Evolutionary conservation across 2,329 filamentous ascomycete species (phyloP), one percentile per base, ranked within the genome.

Genomic region (Penicillium olsonii): DNA sequence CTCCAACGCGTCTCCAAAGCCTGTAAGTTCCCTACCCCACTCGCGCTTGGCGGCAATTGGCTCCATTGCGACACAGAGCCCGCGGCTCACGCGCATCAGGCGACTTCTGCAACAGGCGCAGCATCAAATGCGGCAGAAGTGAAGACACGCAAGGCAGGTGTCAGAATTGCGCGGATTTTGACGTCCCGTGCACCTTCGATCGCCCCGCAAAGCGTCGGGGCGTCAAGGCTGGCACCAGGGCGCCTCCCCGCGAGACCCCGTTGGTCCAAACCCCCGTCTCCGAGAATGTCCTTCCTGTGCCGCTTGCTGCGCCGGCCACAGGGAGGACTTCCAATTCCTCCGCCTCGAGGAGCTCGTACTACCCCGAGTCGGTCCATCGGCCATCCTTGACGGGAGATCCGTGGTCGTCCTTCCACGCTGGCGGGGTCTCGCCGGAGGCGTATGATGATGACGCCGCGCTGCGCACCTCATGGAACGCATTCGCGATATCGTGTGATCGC

Each of bases 121-220:
- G 72, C 56, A 78, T 78, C 17, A 68, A 73, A 46, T 79, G 77
- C 56, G 65, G 65, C 38, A 68, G 65, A 14, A 68, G 64, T 48
- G 59, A 59, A 6, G 68, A 71, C 38, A 39, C 53, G 65, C 71
- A 57, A 53, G 60, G 62, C 26, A 65, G 70, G 45, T 80, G 78
- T 60, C 74, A 78, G 61, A 80, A 77, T 43, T 79, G 77, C 62
- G 65, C 67, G 20, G 75, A 80, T 53, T 81, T 79, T 57, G 72
- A 69, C 41, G 71, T 78, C 39, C 59, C 67, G n/a, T 81, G 78
- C 60, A 78, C 74, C 12, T 79, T 75, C 59, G 66, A 75, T 39
- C 68, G 76, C 24, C 75, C 75, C 6, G 68, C 68, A 11, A 72
- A 75, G 45, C 68, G 74, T 47, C 60, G 71, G 19, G 69, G 70